Base-by-base conservation (phyloP, 2,329 filamentous ascomycete genomes). In the Phialophora expanda region DNA sequence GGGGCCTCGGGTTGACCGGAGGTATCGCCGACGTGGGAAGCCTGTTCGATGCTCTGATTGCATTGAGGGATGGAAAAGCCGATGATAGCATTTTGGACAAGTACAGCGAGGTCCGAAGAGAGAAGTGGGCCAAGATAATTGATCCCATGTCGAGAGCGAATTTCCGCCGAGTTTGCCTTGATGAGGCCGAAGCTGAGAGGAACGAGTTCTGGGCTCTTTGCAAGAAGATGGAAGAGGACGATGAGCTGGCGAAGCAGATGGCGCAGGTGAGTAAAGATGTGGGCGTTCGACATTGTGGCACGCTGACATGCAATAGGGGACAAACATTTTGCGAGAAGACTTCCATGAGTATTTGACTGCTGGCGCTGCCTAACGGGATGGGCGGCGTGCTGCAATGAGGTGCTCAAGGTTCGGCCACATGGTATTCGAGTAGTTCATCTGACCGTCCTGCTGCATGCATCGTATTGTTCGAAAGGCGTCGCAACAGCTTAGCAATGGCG, bases 11-110 rank as follows among this genome's bases (percentile, higher is more conserved):
- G 1, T 83, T 89, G 58, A 89, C 86, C 0, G 86, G 86, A 4
- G 87, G 87, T 0, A 85, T 89, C 61, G 85, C 86, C 14, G 87
- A 89, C 69, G 82, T 87, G 2, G 86, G 85, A 14, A 85, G 85
- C 0, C 79, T 89, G 5, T 86, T 81, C 66, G 86, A 89, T 71
- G 87, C 86, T 69, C 79, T 89, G 11, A 73, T 76, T n/a, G 80
- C 79, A 1, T 78, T 81, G 30, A 75, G 80, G 61, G 72, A 76
- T 2, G 77, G 75, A 3, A 69, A 75, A 11, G 76, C 77, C 4
- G 77, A 79, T 64, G 76, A 79, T 4, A 69, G 64, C 22, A 82
- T 83, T 55, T 73, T 83, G 20, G 78, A 82, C 69, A 78, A 75
- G 57, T 82, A 82, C 65, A 75, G 75, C 41, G 75, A 79, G 32